These are phyloP conservation scores for Echium plantagineum DNA, from an alignment of 257 asterid species.

Conservation along the genomic window DNA sequence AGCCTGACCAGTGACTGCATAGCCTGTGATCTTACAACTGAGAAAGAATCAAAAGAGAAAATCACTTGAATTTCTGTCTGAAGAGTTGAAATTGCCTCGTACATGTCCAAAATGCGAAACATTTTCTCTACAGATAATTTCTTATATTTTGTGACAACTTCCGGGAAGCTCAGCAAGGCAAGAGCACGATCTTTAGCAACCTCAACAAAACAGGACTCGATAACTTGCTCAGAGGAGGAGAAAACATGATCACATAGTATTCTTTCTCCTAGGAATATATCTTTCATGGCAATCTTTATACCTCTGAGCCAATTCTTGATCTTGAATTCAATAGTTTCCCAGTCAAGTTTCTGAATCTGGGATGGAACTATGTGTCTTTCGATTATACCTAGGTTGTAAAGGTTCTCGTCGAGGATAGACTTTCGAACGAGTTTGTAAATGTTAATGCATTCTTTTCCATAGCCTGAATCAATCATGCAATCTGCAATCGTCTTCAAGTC, in stretches of 20 bases:
- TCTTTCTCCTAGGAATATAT: conserved; percentile 54
- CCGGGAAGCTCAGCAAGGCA: conserved; percentile 37
- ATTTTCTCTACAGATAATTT: conserved; percentile 22
- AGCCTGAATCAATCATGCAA: conserved; percentile 59
- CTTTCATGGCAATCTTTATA: conserved; percentile 39
- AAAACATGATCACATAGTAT: too few relatives aligned
- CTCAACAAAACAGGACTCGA: too few relatives aligned
- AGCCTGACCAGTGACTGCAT: conserved; percentile 10
- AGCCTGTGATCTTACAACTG: too few relatives aligned
- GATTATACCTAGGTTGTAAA: too few relatives aligned
- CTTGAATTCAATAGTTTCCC: conserved; percentile 43
- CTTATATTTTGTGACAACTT: conserved; percentile 37
- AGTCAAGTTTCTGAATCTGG: too few relatives aligned
- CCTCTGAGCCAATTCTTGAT: conserved; percentile 45
- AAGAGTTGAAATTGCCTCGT: too few relatives aligned
- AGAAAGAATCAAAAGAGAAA: too few relatives aligned
- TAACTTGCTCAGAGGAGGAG: too few relatives aligned
- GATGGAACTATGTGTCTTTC: too few relatives aligned
- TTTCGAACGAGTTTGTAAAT: conserved; percentile 48
- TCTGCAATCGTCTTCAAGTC: conserved; percentile 17
- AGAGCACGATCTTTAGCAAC: too few relatives aligned
- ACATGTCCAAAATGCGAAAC: too few relatives aligned
- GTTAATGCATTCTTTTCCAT: conserved; percentile 48
- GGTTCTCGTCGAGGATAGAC: conserved; percentile 54
- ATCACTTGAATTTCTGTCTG: too few relatives aligned